Base-by-base conservation (phyloP, 2,329 filamentous ascomycete genomes). In the Talaromyces islandicus region DNA sequence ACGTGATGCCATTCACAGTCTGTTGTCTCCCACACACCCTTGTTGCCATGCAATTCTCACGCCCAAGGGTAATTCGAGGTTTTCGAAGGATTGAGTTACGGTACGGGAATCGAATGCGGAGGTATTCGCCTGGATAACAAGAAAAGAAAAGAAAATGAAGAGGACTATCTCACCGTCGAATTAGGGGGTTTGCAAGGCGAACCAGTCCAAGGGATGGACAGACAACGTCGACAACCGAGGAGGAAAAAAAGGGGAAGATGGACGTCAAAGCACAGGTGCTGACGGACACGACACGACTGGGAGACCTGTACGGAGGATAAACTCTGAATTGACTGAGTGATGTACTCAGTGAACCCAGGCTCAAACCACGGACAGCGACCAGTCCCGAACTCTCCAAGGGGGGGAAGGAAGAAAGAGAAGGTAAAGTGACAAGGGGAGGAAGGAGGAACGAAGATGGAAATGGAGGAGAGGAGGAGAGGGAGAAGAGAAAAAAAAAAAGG, bases 341-440 rank as follows among this genome's bases (percentile, higher is more conserved):
- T 52, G 54, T 17, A 25, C 41, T 50, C 32, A 57, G 32, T 21
- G 41, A 56, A 57, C 46, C 7, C 19, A 24, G 27, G 55, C 41
- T 57, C 64, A 46, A 24, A 63, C 62, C 64, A 62, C 67, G 67
- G 65, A 69, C 67, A 68, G 67, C 66, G 67, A 67, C 69, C 70
- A 70, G 67, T 69, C 71, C 73, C 73, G 69, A 67, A 68, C 71
- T 74, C 74, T 76, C 73, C 73, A 67, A 69, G 70, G 72, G 73
- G 70, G 67, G 68, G 64, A 66, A 12, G 63, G 69, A 68, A 64
- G 32, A 57, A 43, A 53, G 48, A 57, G 50, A 41, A 63, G 59
- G 62, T 63, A 58, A 59, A 63, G 55, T 58, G 60, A 58, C 29
- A 41, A 60, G 57, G 59, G 63, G 65, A 61, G 64, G 62, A 66